These are phyloP conservation scores for Aspergillus sparsus DNA, from an alignment of 495 filamentous ascomycete genomes.

Conservation along the genomic window DNA sequence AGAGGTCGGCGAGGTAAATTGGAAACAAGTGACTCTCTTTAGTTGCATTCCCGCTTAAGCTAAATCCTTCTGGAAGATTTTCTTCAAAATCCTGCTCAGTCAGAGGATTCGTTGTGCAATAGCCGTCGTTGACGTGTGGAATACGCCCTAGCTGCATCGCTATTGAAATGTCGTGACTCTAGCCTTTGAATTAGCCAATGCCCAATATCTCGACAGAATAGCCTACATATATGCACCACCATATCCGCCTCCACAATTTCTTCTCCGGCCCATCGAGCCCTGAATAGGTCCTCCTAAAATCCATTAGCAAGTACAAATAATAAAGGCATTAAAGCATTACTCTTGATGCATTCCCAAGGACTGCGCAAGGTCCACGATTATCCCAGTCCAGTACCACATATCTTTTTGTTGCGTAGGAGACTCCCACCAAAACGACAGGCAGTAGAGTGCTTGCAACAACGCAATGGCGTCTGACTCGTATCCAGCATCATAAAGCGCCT, in stretches of 20 bases:
- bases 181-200: not conserved
- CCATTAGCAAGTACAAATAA: not conserved
- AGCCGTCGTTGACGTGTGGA: constrained; percentile 16
- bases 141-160: constrained; percentile 7
- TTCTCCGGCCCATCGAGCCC: not conserved
- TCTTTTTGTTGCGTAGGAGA: constrained; percentile 27
- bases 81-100: constrained; percentile 6
- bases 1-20: constrained; percentile 9
- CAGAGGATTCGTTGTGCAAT: not conserved
- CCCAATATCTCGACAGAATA: not conserved
- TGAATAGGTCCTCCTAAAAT: not conserved
- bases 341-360: constrained; percentile 29
- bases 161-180: constrained; percentile 9
- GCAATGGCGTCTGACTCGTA: constrained; percentile 29
- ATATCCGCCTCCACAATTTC: constrained; percentile 14
- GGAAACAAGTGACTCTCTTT: not conserved
- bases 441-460: constrained; percentile 24
- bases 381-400: constrained; percentile 30
- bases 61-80: not conserved
- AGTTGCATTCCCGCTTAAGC: not conserved
- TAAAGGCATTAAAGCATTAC: constrained; percentile 4
- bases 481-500: constrained; percentile 29
- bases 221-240: constrained; percentile 14
- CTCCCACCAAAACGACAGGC: constrained; percentile 29
- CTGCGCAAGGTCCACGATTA: constrained; percentile 24